Evolutionary conservation across 1,284 basidiomycete species (phyloP).

Genomic region (Phylloporus gajari): DNA sequence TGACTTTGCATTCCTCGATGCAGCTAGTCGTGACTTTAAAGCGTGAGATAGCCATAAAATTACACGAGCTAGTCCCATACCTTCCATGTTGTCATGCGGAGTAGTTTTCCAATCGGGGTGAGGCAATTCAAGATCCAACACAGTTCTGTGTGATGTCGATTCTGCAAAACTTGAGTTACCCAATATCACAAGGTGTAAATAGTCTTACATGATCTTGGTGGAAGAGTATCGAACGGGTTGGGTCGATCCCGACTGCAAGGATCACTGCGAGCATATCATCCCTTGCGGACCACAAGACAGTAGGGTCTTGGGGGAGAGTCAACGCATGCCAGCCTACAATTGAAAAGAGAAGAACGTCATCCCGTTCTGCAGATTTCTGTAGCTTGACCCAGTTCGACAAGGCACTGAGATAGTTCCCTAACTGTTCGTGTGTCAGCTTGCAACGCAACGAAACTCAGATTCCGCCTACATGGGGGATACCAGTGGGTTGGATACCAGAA

Average conservation of each 20-base stretch:
- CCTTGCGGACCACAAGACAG: conserved; percentile 68
- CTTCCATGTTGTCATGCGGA: conserved; percentile 97
- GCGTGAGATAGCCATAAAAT: conserved; percentile 12
- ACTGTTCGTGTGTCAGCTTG: conserved; percentile 54
- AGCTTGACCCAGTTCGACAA: conserved; percentile 89
- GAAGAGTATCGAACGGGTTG: conserved; percentile 73
- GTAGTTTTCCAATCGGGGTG: conserved; percentile 83
- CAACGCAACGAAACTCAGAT: neutral
- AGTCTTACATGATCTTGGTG: conserved; percentile 87
- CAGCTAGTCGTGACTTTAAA: conserved; percentile 76
- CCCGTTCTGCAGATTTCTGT: conserved; percentile 66
- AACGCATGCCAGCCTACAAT: conserved; percentile 94
- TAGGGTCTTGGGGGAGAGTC: conserved; percentile 88
- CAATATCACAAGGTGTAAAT: neutral
- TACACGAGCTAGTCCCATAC: conserved; percentile 49
- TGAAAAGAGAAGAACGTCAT: conserved; percentile 82
- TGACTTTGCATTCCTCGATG: conserved; percentile 76
- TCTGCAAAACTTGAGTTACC: conserved; percentile 55
- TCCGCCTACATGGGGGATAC: conserved; percentile 80
- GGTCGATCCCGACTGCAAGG: conserved; percentile 88
- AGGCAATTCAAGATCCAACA: conserved; percentile 92
- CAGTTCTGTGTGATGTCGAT: conserved; percentile 87
- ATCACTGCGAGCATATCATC: conserved; percentile 86
- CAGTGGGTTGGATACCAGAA: conserved; percentile 87
- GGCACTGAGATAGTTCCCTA: conserved; percentile 95